Evolutionary conservation across 345 rosid species (phyloP).

Genomic region (Salix suchowensis): DNA sequence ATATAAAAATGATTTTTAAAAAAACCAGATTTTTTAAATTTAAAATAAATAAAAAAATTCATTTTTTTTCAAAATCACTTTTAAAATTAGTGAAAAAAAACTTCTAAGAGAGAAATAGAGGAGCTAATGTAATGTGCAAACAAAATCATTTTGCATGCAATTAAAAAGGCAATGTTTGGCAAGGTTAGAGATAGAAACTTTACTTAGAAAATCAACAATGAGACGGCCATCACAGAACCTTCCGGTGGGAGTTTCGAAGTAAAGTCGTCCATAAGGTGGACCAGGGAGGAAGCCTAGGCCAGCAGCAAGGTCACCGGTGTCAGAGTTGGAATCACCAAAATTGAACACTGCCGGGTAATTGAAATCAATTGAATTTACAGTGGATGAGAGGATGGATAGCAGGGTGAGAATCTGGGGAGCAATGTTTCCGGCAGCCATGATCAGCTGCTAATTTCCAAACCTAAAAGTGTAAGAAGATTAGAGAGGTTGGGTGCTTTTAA

Average conservation of each 20-base stretch:
- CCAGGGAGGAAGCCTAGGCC: constrained; percentile 42
- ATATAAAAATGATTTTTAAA: too few species aligned
- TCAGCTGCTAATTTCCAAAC: not conserved
- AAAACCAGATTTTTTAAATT: too few species aligned
- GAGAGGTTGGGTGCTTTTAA: not conserved
- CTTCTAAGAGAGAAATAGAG: not conserved
- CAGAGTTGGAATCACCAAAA: constrained; percentile 77
- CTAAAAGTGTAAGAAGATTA: not conserved
- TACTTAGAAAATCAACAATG: constrained; percentile 54
- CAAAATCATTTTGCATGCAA: not conserved
- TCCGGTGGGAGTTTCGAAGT: constrained; percentile 45
- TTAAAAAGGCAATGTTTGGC: not conserved
- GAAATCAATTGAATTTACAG: constrained; percentile 30
- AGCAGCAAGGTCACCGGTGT: constrained; percentile 52
- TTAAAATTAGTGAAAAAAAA: too few species aligned
- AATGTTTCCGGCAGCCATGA: constrained; percentile 14
- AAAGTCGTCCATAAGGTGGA: constrained; percentile 42
- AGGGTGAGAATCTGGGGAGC: constrained; percentile 9
- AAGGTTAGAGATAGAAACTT: constrained; percentile 1
- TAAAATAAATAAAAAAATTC: too few species aligned
- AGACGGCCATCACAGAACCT: constrained; percentile 73
- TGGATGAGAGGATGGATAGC: not conserved
- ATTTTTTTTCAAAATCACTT: too few species aligned
- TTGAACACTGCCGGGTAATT: constrained; percentile 43
- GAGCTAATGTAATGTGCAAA: not conserved